phyloP scores from a whole-genome alignment of 306 rosid genomes.

The Alnus rubra region DNA sequence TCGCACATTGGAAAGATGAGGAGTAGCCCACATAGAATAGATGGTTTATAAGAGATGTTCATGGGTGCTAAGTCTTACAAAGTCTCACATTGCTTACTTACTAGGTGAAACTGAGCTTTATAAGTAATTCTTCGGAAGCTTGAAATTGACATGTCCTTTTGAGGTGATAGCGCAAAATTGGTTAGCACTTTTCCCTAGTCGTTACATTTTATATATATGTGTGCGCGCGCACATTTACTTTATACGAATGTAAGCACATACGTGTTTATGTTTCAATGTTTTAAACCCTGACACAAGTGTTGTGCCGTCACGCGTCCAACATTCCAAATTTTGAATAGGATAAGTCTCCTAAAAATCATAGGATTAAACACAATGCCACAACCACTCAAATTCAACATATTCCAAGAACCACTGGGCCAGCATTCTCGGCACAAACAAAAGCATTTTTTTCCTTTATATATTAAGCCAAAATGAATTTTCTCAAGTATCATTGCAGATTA shows the following conservation, averaged over 20 bases:
- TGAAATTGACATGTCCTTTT: too few species aligned
- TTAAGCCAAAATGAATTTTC: not conserved
- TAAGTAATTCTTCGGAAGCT: too few species aligned
- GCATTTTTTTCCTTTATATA: not conserved
- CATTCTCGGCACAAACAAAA: not conserved
- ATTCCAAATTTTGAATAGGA: not conserved
- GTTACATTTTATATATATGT: too few species aligned
- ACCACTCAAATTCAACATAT: not conserved
- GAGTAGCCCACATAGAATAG: too few species aligned
- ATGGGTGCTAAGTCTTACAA: too few species aligned
- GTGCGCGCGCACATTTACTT: too few species aligned
- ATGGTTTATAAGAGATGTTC: too few species aligned
- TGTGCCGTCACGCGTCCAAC: not conserved
- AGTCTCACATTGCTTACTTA: too few species aligned
- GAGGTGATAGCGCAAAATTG: too few species aligned
- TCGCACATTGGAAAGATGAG: too few species aligned
- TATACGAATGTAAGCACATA: not conserved
- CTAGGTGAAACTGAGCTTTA: too few species aligned
- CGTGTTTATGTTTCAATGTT: not conserved
- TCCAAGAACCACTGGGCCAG: not conserved
- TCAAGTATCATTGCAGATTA: not conserved
- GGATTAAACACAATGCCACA: conserved; percentile 3
- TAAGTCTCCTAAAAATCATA: not conserved
- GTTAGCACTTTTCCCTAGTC: too few species aligned
- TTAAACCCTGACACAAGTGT: not conserved